Evolutionary conservation across 345 rosid species (phyloP).

Genomic region (Populus nigra): DNA sequence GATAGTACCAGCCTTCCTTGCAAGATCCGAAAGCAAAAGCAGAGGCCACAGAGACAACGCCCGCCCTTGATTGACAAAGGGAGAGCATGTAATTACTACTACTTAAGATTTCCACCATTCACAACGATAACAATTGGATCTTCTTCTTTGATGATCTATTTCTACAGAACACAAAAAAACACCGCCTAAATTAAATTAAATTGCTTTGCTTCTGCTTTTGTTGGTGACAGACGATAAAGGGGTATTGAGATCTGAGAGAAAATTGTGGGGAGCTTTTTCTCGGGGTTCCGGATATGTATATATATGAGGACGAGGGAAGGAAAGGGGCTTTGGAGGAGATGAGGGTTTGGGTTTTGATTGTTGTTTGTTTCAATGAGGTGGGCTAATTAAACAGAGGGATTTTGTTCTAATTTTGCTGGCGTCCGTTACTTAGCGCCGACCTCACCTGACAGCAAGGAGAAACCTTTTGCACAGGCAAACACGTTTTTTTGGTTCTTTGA

Average conservation of each 20-base stretch:
- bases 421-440: background rate
- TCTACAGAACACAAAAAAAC: background rate
- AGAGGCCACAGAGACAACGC: constrained; percentile 51
- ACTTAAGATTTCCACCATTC: constrained; percentile 91
- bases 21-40: constrained; percentile 94
- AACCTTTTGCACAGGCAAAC: background rate
- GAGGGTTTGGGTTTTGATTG: constrained; percentile 8
- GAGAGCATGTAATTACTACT: constrained; percentile 66
- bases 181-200: background rate
- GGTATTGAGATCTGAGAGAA: background rate
- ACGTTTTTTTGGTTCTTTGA: background rate
- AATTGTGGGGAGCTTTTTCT: too few relatives aligned
- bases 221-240: background rate
- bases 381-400: background rate
- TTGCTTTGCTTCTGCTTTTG: background rate
- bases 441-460: background rate
- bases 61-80: constrained; percentile 80
- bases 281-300: background rate
- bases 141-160: constrained; percentile 10
- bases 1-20: constrained; percentile 99
- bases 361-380: background rate
- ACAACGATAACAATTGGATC: constrained; percentile 39
- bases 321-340: background rate
- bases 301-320: background rate
- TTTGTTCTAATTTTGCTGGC: background rate